These are phyloP conservation scores for Tolypocladium album DNA, from an alignment of 2,329 filamentous ascomycete species.

Conservation along the genomic window DNA sequence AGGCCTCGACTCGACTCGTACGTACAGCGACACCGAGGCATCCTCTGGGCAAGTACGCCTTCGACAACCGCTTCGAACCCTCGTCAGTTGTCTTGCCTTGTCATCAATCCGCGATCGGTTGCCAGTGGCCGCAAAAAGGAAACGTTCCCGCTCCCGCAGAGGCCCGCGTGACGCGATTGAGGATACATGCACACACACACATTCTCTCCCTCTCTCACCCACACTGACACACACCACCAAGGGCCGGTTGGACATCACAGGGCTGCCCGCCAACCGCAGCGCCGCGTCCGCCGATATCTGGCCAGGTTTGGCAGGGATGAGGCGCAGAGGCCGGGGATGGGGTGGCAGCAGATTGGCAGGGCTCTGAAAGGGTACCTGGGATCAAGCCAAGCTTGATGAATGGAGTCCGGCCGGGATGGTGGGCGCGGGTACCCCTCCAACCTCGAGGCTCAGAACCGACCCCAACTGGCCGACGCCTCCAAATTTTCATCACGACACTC, in stretches of 20 bases:
- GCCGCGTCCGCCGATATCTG: conserved; percentile 2
- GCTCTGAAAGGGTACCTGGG: conserved; percentile 1
- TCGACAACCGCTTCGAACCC: not conserved
- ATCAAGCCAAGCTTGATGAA: conserved; percentile 1
- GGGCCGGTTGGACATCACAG: not conserved
- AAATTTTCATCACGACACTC: conserved; percentile 5
- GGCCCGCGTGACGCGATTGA: conserved; percentile 1
- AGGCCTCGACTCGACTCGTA: not conserved
- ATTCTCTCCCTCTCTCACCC: not conserved
- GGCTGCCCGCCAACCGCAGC: not conserved
- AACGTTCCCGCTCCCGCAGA: conserved; percentile 1
- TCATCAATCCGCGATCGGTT: not conserved
- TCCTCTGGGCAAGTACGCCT: not conserved
- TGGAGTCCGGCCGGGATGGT: not conserved
- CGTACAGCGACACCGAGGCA: not conserved
- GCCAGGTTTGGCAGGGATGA: not conserved
- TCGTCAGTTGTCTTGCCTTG: not conserved
- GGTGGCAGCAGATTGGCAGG: not conserved
- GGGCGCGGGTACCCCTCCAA: conserved; percentile 1
- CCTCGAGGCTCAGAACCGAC: not conserved
- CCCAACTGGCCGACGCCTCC: conserved; percentile 2
- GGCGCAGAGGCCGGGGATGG: not conserved
- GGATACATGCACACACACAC: not conserved
- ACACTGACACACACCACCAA: not conserved
- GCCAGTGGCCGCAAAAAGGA: conserved; percentile 2